phyloP scores from a whole-genome alignment of 768 basidiomycete species.

The Tulasnella sp. region DNA sequence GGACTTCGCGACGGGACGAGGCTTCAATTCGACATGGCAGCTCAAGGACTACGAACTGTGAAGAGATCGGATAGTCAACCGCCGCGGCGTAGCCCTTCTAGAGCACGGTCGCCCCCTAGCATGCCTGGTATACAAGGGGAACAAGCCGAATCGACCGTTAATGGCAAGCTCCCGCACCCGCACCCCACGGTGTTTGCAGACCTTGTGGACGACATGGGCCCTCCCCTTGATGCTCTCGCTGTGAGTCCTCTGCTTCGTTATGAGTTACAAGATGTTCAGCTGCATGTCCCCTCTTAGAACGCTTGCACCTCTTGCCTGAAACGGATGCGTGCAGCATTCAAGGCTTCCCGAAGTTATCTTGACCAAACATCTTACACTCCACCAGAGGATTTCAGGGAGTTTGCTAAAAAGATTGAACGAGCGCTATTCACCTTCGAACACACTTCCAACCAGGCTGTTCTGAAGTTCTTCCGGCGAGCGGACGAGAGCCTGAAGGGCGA shows the following conservation, averaged over 20 bases:
- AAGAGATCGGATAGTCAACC: background rate
- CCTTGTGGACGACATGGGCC: constrained; percentile 64
- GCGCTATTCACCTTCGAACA: constrained; percentile 65
- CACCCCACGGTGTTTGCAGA: constrained; percentile 58
- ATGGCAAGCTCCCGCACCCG: background rate
- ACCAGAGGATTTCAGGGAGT: constrained; percentile 53
- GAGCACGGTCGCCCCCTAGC: too few species aligned
- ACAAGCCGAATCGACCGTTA: background rate
- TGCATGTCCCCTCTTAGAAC: constrained; percentile 31
- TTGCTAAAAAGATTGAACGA: constrained; percentile 53
- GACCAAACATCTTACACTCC: constrained; percentile 21
- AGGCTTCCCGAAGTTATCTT: constrained; percentile 26
- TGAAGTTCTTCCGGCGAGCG: constrained; percentile 48
- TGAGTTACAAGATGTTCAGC: background rate
- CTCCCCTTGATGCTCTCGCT: constrained; percentile 60
- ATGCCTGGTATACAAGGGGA: too few species aligned
- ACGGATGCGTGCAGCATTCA: constrained; percentile 53
- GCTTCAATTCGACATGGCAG: constrained; percentile 72
- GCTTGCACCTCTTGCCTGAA: constrained; percentile 49
- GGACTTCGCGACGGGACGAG: constrained; percentile 75
- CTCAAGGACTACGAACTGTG: constrained; percentile 24
- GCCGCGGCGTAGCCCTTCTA: background rate
- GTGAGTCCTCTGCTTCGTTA: constrained; percentile 31
- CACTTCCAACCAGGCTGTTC: constrained; percentile 71
- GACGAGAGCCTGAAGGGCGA: background rate